Evolutionary conservation across 2,329 filamentous ascomycete genomes (phyloP).

Genomic region (Phialocephala sp.): DNA sequence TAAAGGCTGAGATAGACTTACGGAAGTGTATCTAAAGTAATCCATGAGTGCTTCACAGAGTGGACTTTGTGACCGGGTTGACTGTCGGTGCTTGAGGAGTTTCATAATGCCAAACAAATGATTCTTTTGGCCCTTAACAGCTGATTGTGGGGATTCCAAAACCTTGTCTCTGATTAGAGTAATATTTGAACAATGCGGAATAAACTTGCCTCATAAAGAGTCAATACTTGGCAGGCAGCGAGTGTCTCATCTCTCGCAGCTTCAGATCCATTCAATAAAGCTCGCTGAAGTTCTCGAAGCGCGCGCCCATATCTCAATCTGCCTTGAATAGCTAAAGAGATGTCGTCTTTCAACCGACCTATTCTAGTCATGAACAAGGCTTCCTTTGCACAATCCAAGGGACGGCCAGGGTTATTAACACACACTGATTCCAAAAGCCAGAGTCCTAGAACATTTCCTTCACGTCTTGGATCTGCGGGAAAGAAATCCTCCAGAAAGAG

Average conservation of each 20-base stretch:
- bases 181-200: neutral
- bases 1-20: neutral
- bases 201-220: constrained; percentile 4
- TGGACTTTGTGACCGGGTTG: neutral
- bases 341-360: neutral
- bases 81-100: constrained; percentile 8
- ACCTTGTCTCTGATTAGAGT: neutral
- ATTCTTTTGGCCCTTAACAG: constrained; percentile 1
- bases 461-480: constrained; percentile 3
- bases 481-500: constrained; percentile 8
- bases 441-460: neutral
- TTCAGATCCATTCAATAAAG: constrained; percentile 1
- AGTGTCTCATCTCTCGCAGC: neutral
- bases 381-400: constrained; percentile 1
- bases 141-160: neutral
- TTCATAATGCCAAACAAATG: constrained; percentile 2
- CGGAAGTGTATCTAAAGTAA: neutral
- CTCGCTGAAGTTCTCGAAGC: constrained; percentile 5
- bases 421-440: constrained; percentile 8
- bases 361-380: neutral
- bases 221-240: constrained; percentile 7
- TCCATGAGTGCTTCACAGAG: constrained; percentile 7
- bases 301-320: constrained; percentile 7
- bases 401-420: neutral
- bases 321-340: neutral